phyloP scores from a whole-genome alignment of 495 filamentous ascomycete genomes.

The Penicillium verhagenii region DNA sequence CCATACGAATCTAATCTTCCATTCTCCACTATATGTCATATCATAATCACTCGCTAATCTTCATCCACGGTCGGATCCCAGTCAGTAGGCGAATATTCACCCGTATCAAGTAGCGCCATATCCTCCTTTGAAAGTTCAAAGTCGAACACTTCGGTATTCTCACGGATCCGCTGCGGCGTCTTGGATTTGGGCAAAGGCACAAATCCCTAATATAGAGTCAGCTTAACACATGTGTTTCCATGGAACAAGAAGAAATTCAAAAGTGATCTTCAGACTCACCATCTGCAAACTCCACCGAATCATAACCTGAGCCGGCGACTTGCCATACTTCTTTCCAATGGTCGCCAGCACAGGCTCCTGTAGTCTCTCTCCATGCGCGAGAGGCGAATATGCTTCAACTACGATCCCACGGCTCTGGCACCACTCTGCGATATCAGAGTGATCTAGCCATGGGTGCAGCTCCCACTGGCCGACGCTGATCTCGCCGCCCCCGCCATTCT shows the following conservation, averaged over 20 bases:
- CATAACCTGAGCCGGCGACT: slow-evolving; percentile 75
- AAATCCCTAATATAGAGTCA: slow-evolving; percentile 44
- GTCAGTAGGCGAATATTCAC: slow-evolving; percentile 55
- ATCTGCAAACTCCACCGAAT: slow-evolving; percentile 84
- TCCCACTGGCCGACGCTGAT: slow-evolving; percentile 86
- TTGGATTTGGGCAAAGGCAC: slow-evolving; percentile 64
- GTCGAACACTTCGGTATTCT: slow-evolving; percentile 78
- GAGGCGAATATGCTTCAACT: slow-evolving; percentile 76
- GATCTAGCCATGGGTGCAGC: slow-evolving; percentile 79
- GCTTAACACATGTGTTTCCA: slow-evolving; percentile 2
- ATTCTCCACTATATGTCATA: neutral
- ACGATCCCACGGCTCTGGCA: slow-evolving; percentile 64
- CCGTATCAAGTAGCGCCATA: slow-evolving; percentile 56
- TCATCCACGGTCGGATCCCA: slow-evolving; percentile 61
- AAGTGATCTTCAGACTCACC: slow-evolving; percentile 23
- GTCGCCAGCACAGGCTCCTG: slow-evolving; percentile 57
- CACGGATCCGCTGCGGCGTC: slow-evolving; percentile 55
- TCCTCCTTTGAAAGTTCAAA: slow-evolving; percentile 69
- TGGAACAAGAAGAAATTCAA: no score
- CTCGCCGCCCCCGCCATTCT: slow-evolving; percentile 67
- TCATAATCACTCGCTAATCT: slow-evolving; percentile 29
- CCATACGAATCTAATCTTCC: neutral
- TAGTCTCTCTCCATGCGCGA: slow-evolving; percentile 65
- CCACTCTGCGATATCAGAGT: slow-evolving; percentile 76
- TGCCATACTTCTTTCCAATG: slow-evolving; percentile 67